phyloP scores from a whole-genome alignment of 2,329 filamentous ascomycete species.

The Reticulascus tulasneorum region DNA sequence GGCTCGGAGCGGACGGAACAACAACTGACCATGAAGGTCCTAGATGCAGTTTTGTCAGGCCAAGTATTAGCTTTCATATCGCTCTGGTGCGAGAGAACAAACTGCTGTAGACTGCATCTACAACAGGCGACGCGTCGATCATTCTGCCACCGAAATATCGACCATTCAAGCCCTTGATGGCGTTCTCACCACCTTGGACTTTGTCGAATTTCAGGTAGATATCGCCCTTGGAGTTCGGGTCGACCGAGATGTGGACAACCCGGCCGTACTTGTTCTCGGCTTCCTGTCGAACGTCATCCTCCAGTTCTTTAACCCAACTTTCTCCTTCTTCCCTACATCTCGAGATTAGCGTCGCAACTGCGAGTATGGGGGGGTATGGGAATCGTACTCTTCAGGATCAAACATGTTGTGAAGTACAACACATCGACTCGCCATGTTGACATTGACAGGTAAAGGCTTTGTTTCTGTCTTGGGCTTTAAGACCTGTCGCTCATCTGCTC shows the following conservation, averaged over 20 bases:
- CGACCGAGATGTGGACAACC: constrained; percentile 93
- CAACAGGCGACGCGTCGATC: constrained; percentile 92
- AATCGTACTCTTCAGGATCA: constrained; percentile 77
- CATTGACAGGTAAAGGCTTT: constrained; percentile 76
- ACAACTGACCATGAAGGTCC: constrained; percentile 33
- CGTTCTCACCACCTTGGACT: constrained; percentile 91
- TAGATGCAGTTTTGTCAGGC: constrained; percentile 42
- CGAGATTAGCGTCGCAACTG: constrained; percentile 25
- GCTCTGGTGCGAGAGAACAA: constrained; percentile 84
- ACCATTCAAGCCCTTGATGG: constrained; percentile 95
- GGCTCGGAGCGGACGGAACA: too few relatives aligned
- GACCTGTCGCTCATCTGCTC: constrained; percentile 66
- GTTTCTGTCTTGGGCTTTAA: constrained; percentile 75
- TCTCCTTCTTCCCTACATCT: constrained; percentile 75
- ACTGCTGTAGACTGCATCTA: constrained; percentile 98
- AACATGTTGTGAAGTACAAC: constrained; percentile 96
- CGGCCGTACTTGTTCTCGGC: constrained; percentile 95
- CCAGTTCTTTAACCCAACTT: constrained; percentile 85
- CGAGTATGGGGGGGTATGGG: not conserved
- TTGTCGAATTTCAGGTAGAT: constrained; percentile 99
- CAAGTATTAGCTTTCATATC: constrained; percentile 63
- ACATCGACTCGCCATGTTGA: constrained; percentile 90
- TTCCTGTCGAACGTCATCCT: constrained; percentile 88
- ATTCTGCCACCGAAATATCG: constrained; percentile 90
- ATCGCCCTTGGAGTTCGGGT: constrained; percentile 90